These are phyloP conservation scores for Paramecium sonneborni DNA, from an alignment of 73 alveolate genomes.

Conservation along the genomic window DNA sequence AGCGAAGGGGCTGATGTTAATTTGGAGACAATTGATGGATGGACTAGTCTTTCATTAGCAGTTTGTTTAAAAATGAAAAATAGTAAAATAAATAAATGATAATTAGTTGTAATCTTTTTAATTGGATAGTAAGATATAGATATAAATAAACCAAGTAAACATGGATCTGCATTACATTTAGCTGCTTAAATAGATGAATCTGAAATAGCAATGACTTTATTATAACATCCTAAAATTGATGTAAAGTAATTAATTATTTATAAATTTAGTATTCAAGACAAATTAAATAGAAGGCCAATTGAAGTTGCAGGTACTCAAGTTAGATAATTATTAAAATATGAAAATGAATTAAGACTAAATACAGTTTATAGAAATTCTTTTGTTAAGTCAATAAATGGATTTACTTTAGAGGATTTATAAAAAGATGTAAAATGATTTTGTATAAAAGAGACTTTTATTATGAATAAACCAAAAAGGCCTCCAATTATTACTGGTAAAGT, in stretches of 20 bases:
- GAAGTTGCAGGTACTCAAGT: constrained; percentile 41
- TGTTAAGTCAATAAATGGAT: background rate
- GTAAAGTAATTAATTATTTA: background rate
- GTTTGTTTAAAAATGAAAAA: background rate
- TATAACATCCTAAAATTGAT: constrained; percentile 44
- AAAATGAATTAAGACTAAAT: background rate
- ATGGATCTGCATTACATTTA: constrained; percentile 44
- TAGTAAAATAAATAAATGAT: background rate
- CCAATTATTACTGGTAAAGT: constrained; percentile 14
- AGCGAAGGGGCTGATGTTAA: background rate
- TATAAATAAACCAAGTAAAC: constrained; percentile 8
- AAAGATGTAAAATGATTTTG: background rate
- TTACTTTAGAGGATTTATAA: background rate
- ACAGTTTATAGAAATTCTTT: background rate
- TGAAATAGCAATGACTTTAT: background rate
- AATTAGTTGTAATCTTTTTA: background rate
- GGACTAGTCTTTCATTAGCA: constrained; percentile 22
- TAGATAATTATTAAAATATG: background rate
- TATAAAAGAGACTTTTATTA: constrained; percentile 15
- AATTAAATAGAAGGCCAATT: background rate
- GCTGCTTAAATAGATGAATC: constrained; percentile 46
- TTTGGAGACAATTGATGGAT: no score
- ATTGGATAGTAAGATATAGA: background rate
- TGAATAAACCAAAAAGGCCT: constrained; percentile 29
- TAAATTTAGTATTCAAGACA: background rate